These are phyloP conservation scores for Podaxis sp. DNA, from an alignment of 768 basidiomycete species.

Conservation along the genomic window DNA sequence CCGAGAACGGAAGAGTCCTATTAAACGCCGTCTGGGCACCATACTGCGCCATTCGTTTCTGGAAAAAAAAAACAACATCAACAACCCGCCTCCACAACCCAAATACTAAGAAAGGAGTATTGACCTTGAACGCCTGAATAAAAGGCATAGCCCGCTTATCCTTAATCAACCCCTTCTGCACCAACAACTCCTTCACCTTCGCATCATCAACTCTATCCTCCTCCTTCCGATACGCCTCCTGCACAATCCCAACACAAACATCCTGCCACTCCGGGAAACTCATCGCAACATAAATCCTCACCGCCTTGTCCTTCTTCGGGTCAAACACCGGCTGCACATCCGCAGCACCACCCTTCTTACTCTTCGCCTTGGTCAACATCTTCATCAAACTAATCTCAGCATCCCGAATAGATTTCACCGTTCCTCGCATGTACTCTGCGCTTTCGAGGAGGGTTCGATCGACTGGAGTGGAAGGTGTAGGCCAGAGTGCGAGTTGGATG, in stretches of 20 bases:
- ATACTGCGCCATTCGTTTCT: constrained; percentile 82
- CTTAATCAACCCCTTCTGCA: constrained; percentile 78
- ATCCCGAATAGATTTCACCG: constrained; percentile 89
- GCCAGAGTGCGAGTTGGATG: constrained; percentile 83
- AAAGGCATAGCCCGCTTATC: constrained; percentile 97
- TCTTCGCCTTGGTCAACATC: constrained; percentile 70
- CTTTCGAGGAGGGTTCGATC: constrained; percentile 69
- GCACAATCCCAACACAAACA: constrained; percentile 68
- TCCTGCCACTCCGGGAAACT: constrained; percentile 95
- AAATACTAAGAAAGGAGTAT: constrained; percentile 10
- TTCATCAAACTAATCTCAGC: constrained; percentile 77
- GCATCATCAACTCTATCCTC: constrained; percentile 76
- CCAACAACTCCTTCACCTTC: constrained; percentile 65
- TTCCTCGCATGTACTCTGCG: constrained; percentile 80
- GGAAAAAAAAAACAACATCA: constrained; percentile 4
- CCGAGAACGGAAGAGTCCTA: constrained; percentile 79
- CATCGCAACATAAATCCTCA: constrained; percentile 87
- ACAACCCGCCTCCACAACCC: background rate
- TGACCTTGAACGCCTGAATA: constrained; percentile 87
- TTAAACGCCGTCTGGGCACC: constrained; percentile 77
- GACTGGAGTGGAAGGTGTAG: constrained; percentile 54
- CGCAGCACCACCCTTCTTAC: constrained; percentile 39
- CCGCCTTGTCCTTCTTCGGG: constrained; percentile 78
- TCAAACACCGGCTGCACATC: constrained; percentile 58
- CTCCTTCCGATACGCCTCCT: constrained; percentile 56